Evolutionary conservation across 2,329 filamentous ascomycete species (phyloP), one percentile per base, ranked within the genome.

Genomic region (Ceratocystis lukuohia): DNA sequence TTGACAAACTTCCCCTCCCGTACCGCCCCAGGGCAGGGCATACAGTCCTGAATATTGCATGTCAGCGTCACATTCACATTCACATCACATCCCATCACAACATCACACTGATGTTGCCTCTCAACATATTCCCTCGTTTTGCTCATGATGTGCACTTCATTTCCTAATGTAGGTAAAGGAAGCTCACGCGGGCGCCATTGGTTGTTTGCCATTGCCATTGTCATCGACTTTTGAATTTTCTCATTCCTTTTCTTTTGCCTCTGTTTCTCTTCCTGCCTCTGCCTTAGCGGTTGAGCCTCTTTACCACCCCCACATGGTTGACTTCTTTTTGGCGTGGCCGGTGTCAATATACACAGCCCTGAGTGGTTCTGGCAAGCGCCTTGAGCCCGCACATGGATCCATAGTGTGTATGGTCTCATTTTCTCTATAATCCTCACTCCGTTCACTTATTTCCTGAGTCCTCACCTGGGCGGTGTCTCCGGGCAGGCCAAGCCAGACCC

Each of bases 331-430:
- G 25, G 5, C 28, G 6, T 17, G n/a, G 56, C 28, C 25, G 28
- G n/a, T 59, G 56, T 59, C 56, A 59, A 59, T 17, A 57, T 33
- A 57, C 28, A 57, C 53, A 57, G 28, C 53, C 53, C 33, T 5
- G 28, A 17, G 17, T 6, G 25, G 28, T 10, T 20, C 17, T 59
- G 56, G 15, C 28, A 22, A 20, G 48, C n/a, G 7, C 48, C 22
- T 53, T 53, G 20, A 53, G 48, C 48, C 48, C 12, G 3, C 37
- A 15, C 37, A 10, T 41, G 3, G 37, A 41, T 15, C 4, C 10
- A 41, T 41, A 15, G 12, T 41, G 37, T 41, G 37, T 15, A 41
- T 15, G 3, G 3, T 15, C 12, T 41, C 15, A 15, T 41, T 41
- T 5, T 41, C 10, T 15, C 12, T 41, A 41, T 2, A 41, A 41